A percentile compares a stretch with the other conserved stretches of the same genome.
phyloP scores from a whole-genome alignment of 2,329 filamentous ascomycete genomes.

The Byssochlamys sp. region DNA sequence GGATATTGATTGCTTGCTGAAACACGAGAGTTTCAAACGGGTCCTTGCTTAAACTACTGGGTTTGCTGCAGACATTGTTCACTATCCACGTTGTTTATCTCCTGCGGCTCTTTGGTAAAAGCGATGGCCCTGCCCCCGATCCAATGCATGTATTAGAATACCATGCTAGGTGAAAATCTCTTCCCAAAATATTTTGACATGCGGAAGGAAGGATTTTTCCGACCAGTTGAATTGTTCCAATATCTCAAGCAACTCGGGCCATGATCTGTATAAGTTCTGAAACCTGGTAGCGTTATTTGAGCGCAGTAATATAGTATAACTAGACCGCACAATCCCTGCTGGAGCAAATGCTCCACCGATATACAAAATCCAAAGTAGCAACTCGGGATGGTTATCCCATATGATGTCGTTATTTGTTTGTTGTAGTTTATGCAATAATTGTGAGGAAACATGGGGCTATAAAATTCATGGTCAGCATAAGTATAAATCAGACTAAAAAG shows the following conservation, averaged over 20 bases:
- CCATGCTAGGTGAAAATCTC: conserved; percentile 1
- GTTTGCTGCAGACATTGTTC: neutral
- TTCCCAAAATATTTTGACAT: conserved; percentile 25
- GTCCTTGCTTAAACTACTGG: no score
- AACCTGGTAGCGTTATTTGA: conserved; percentile 10
- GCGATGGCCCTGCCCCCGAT: no score
- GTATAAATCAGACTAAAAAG: neutral
- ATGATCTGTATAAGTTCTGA: conserved; percentile 17
- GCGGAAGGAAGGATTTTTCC: conserved; percentile 24
- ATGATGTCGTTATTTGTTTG: conserved; percentile 15
- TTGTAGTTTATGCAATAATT: conserved; percentile 26
- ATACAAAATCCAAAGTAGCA: conserved; percentile 30
- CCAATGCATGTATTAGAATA: neutral
- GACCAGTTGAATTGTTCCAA: conserved; percentile 35
- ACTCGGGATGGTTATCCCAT: conserved; percentile 24
- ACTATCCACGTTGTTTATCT: no score
- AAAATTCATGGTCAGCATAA: neutral
- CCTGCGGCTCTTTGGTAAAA: no score
- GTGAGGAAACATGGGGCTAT: conserved; percentile 10
- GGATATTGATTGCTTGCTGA: no score
- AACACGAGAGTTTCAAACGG: no score
- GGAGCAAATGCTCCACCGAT: conserved; percentile 33
- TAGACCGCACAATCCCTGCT: conserved; percentile 15
- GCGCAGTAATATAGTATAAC: conserved; percentile 15
- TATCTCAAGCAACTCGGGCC: conserved; percentile 20